Conservation (phyloP, 495 filamentous ascomycete genomes). For the Penicillium turbatum region DNA sequence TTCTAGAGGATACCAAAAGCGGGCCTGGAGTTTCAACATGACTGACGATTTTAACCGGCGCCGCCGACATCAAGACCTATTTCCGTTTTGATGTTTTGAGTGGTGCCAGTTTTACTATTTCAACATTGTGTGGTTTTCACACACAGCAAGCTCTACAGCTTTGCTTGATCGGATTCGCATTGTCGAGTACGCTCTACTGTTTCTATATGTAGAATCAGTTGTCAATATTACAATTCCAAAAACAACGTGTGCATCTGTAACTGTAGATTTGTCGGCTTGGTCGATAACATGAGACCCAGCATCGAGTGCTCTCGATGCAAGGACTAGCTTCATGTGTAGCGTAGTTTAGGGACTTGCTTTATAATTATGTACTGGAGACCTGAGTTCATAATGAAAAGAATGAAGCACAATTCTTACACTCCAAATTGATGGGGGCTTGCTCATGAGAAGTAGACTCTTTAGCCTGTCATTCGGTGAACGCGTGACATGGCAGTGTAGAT, state of each 20-base stretch:
- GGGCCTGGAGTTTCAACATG: constrained; percentile 52
- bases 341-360: too few relatives aligned
- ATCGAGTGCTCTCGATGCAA: too few relatives aligned
- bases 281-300: too few relatives aligned
- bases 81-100: constrained; percentile 28
- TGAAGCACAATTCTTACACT: too few relatives aligned
- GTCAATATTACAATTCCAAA: constrained; percentile 21
- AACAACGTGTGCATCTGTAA: neutral
- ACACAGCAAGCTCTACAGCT: constrained; percentile 10
- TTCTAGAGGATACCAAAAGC: constrained; percentile 47
- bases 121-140: constrained; percentile 28
- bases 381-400: too few relatives aligned
- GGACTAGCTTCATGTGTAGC: too few relatives aligned
- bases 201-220: constrained; percentile 29
- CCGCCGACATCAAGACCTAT: neutral
- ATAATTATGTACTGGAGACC: too few relatives aligned
- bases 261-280: too few relatives aligned
- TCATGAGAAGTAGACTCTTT: too few relatives aligned
- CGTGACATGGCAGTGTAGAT: too few relatives aligned
- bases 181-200: constrained; percentile 17
- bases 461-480: too few relatives aligned
- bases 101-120: constrained; percentile 32
- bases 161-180: constrained; percentile 19
- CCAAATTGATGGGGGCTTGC: too few relatives aligned
- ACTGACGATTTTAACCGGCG: constrained; percentile 57